A percentile compares a stretch with the other conserved stretches of the same genome.
Evolutionary conservation across 2,329 filamentous ascomycete species (phyloP).

Genomic region (Colletotrichum phormii): DNA sequence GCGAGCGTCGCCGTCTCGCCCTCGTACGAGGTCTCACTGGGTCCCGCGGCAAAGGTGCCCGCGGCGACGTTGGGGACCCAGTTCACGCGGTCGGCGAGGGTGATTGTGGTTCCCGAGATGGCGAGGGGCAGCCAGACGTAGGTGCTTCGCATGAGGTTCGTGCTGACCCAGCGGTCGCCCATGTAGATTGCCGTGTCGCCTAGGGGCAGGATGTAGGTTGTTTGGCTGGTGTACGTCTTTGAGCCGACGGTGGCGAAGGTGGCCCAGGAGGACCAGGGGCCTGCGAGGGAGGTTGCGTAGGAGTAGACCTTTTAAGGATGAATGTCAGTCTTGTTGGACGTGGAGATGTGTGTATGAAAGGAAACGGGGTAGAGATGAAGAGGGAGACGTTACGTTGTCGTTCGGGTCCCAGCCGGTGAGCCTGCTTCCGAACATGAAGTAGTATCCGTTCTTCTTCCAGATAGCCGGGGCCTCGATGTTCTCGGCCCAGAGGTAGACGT

Average conservation of each 20-base stretch:
- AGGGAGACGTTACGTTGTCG: constrained; percentile 64
- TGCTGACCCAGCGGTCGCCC: constrained; percentile 73
- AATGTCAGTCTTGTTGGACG: not conserved
- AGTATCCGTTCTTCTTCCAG: constrained; percentile 68
- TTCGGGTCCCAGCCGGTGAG: constrained; percentile 70
- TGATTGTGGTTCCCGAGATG: constrained; percentile 63
- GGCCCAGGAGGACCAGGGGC: constrained; percentile 71
- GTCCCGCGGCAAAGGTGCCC: constrained; percentile 57
- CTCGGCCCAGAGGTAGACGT: constrained; percentile 64
- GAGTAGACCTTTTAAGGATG: constrained; percentile 57
- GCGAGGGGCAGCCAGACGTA: constrained; percentile 74
- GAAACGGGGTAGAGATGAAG: too few species aligned
- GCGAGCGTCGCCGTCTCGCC: constrained; percentile 61
- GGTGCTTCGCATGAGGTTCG: constrained; percentile 69
- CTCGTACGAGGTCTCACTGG: constrained; percentile 62
- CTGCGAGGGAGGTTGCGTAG: constrained; percentile 66
- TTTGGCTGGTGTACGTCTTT: constrained; percentile 72
- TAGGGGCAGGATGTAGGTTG: constrained; percentile 65
- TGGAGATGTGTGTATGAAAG: too few species aligned
- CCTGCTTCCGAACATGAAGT: constrained; percentile 74
- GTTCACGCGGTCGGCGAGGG: constrained; percentile 63
- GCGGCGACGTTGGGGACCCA: constrained; percentile 62
- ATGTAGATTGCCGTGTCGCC: constrained; percentile 67
- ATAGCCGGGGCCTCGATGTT: constrained; percentile 73
- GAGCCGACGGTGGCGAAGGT: constrained; percentile 68